Evolutionary conservation across 2,329 filamentous ascomycete genomes (phyloP).

Genomic region (Eutypella sp.): DNA sequence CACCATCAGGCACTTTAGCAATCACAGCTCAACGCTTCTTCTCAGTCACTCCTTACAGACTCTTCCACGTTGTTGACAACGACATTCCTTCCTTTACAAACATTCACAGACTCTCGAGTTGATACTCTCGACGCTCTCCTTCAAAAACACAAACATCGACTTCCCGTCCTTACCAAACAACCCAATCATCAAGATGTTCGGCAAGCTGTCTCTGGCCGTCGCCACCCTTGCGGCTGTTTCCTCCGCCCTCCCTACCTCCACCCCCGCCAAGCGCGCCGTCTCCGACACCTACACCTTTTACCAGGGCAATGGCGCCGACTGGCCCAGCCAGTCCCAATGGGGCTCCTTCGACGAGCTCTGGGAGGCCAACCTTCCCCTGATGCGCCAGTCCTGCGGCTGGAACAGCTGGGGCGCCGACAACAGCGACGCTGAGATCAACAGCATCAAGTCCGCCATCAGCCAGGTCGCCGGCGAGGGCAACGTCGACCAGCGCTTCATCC

Average conservation of each 20-base stretch:
- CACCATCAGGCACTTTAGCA: too few species aligned
- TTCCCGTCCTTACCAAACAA: not conserved
- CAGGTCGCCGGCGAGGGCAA: conserved; percentile 20
- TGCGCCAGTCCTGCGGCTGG: conserved; percentile 12
- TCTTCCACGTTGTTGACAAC: too few species aligned
- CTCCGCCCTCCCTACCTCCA: conserved; percentile 23
- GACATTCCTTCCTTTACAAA: too few species aligned
- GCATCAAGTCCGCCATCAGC: conserved; percentile 24
- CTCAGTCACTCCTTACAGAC: too few species aligned
- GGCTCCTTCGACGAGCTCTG: conserved; percentile 11
- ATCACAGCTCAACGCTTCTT: too few species aligned
- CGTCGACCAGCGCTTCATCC: conserved; percentile 37
- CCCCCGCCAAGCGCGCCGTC: conserved; percentile 68
- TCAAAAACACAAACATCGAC: not conserved
- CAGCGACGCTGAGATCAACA: conserved; percentile 6
- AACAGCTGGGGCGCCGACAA: conserved; percentile 13
- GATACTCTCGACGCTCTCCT: not conserved
- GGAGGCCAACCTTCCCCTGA: conserved; percentile 8
- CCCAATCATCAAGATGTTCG: not conserved
- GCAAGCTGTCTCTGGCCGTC: not conserved
- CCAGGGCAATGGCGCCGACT: conserved; percentile 8
- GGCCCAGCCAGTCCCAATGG: conserved; percentile 7
- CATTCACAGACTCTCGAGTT: too few species aligned
- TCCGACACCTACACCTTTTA: conserved; percentile 29
- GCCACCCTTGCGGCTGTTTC: not conserved